These are phyloP conservation scores for Ciborinia camelliae DNA, from an alignment of 2,329 filamentous ascomycete genomes.

Conservation along the genomic window DNA sequence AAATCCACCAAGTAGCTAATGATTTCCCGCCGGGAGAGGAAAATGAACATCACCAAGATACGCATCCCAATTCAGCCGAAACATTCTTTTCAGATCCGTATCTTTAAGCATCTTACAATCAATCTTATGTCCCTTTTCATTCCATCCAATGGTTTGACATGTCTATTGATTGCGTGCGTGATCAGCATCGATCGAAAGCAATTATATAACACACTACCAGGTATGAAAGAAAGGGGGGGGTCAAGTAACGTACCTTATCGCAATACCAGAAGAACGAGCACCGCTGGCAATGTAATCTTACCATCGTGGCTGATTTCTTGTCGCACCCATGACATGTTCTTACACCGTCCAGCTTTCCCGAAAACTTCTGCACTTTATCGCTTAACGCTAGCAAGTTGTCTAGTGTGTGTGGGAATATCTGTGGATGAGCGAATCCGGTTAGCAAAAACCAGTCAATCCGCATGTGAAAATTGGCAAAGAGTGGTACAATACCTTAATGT, in stretches of 20 bases:
- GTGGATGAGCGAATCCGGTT: background rate
- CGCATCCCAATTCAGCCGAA: constrained; percentile 31
- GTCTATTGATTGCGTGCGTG: constrained; percentile 22
- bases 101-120: constrained; percentile 35
- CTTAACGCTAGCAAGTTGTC: constrained; percentile 25
- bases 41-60: constrained; percentile 32
- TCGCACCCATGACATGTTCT: constrained; percentile 29
- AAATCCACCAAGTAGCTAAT: background rate
- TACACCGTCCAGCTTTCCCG: constrained; percentile 24
- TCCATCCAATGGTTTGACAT: constrained; percentile 33
- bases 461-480: too few species aligned
- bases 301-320: constrained; percentile 24
- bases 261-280: constrained; percentile 35
- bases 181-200: too few species aligned
- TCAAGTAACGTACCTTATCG: constrained; percentile 26
- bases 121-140: constrained; percentile 33
- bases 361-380: constrained; percentile 29
- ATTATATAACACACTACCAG: too few species aligned
- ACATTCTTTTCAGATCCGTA: constrained; percentile 33
- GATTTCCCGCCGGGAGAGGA: constrained; percentile 16
- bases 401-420: constrained; percentile 29
- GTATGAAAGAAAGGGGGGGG: background rate
- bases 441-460: background rate
- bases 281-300: constrained; percentile 25
- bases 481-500: constrained; percentile 28